A percentile compares a stretch with the other conserved stretches of the same genome.
Conservation (phyloP, 768 basidiomycete genomes). For the Lentinula sp. region DNA sequence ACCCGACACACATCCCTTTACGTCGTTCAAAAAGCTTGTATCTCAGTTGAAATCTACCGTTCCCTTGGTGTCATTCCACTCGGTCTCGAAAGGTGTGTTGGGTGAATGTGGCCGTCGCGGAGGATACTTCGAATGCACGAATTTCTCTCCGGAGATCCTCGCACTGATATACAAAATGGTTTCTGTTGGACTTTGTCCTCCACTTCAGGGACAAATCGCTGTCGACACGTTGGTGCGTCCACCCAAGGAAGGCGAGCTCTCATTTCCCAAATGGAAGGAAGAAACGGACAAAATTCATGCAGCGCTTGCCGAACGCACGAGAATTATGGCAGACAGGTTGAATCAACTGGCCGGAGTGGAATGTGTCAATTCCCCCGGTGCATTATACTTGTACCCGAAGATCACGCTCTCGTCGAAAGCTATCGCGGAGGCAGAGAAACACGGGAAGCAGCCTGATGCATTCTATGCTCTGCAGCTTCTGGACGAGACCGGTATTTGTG, state of each 20-base stretch:
- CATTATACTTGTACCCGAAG: conserved; percentile 89
- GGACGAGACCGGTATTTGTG: conserved; percentile 89
- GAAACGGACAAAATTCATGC: conserved; percentile 81
- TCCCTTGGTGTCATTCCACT: conserved; percentile 93
- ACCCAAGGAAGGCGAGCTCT: conserved; percentile 68
- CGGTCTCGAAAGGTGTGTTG: conserved; percentile 92
- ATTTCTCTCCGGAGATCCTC: conserved; percentile 69
- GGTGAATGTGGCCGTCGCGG: conserved; percentile 98
- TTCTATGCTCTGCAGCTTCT: conserved; percentile 84
- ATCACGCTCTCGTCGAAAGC: conserved; percentile 73
- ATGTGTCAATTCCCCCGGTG: conserved; percentile 86
- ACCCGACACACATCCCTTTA: conserved; percentile 64
- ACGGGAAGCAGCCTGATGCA: conserved; percentile 79
- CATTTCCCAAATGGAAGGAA: conserved; percentile 72
- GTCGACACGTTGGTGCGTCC: conserved; percentile 94
- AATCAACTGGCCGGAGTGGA: conserved; percentile 82
- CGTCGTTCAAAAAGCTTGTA: conserved; percentile 90
- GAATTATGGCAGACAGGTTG: conserved; percentile 72
- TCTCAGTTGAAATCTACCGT: conserved; percentile 59
- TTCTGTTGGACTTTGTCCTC: conserved; percentile 83
- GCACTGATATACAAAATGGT: conserved; percentile 97
- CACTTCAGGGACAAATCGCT: conserved; percentile 86
- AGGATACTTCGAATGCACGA: conserved; percentile 92
- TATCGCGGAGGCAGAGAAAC: conserved; percentile 60
- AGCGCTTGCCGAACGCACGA: conserved; percentile 64